Percentiles rank a stretch among this genome's conserved stretches.
These are phyloP conservation scores for Onygenales sp. DNA, from an alignment of 2,329 filamentous ascomycete species.

Conservation along the genomic window DNA sequence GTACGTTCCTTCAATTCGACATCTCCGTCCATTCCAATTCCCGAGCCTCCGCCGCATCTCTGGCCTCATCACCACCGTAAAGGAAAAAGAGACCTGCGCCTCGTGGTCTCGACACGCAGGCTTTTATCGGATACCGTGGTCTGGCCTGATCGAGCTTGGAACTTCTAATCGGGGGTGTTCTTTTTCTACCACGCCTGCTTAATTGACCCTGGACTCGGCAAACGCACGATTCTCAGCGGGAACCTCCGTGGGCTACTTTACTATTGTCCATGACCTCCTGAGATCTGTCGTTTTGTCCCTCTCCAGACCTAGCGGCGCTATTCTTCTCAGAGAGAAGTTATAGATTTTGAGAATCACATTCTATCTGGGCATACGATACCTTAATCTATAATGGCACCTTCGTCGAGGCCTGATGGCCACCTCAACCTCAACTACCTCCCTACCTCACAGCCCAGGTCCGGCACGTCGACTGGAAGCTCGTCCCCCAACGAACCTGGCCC, in stretches of 20 bases:
- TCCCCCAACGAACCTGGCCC: constrained; percentile 67
- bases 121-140: background rate
- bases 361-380: background rate
- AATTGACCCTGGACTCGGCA: background rate
- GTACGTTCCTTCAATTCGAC: constrained; percentile 1
- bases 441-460: constrained; percentile 60
- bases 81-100: background rate
- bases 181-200: background rate
- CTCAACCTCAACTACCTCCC: constrained; percentile 74
- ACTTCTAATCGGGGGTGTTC: background rate
- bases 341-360: constrained; percentile 2
- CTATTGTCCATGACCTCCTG: background rate
- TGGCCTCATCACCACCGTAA: background rate
- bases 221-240: background rate
- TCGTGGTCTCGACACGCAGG: background rate
- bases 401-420: constrained; percentile 68
- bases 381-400: constrained; percentile 89
- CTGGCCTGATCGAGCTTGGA: background rate
- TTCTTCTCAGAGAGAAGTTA: constrained; percentile 6
- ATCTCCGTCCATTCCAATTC: background rate
- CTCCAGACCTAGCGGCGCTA: background rate
- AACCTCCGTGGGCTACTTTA: background rate
- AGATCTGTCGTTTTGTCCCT: background rate
- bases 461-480: constrained; percentile 68
- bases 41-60: background rate